Conservation (phyloP, 805 yeast genomes). For the Wickerhamomyces canadensis region DNA sequence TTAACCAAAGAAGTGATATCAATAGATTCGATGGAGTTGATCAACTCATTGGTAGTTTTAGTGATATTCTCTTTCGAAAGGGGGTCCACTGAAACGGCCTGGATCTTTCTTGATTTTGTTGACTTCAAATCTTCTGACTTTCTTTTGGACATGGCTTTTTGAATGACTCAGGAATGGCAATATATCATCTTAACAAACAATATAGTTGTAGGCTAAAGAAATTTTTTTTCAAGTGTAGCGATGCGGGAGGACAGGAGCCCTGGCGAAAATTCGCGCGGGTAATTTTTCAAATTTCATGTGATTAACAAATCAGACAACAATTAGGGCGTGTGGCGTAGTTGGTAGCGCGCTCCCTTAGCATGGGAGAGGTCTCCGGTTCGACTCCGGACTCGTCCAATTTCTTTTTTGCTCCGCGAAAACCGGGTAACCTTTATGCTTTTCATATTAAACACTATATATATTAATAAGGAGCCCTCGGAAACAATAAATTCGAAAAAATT, state of each 20-base stretch:
- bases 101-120: constrained; percentile 3
- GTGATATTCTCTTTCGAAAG: constrained; percentile 14
- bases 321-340: constrained; percentile 78
- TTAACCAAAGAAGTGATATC: constrained; percentile 5
- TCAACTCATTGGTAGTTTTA: constrained; percentile 4
- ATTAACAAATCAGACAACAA: no score
- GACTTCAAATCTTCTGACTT: constrained; percentile 2
- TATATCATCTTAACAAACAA: no score
- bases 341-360: constrained; percentile 81
- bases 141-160: constrained; percentile 11
- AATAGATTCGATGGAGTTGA: constrained; percentile 5
- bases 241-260: background rate
- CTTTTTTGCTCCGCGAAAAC: constrained; percentile 2
- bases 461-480: no score
- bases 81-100: background rate
- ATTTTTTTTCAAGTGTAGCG: constrained; percentile 3
- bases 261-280: no score
- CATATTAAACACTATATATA: no score
- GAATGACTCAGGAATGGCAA: no score
- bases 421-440: background rate
- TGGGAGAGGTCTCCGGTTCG: constrained; percentile 78
- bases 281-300: no score
- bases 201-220: background rate
- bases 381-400: constrained; percentile 67
- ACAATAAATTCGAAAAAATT: no score